Percentiles rank a stretch among this genome's conserved stretches.
Conservation (phyloP, 768 basidiomycete genomes). For the Rhodotorula kratochvilovae region DNA sequence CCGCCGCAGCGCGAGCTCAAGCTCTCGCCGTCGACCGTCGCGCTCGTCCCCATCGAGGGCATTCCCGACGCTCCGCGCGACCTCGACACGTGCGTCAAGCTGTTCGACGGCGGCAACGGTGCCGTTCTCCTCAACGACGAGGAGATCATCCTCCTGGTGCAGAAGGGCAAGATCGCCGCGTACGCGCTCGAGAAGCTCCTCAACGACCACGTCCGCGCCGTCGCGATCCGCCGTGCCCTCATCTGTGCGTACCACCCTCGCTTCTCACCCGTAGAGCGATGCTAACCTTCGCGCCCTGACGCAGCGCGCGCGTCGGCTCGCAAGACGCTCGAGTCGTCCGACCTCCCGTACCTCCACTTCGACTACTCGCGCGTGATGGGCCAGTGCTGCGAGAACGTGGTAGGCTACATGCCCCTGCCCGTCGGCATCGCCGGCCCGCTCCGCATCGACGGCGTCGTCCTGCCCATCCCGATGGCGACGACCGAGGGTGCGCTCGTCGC, state of each 20-base stretch:
- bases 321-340: conserved; percentile 73
- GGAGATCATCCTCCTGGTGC: conserved; percentile 79
- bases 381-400: conserved; percentile 97
- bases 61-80: conserved; percentile 32
- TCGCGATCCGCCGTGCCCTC: conserved; percentile 75
- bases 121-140: conserved; percentile 67
- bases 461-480: conserved; percentile 97
- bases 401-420: conserved; percentile 93
- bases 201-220: conserved; percentile 82
- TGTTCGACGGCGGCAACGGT: conserved; percentile 58
- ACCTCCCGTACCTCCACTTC: conserved; percentile 76
- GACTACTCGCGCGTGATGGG: conserved; percentile 92
- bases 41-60: conserved; percentile 33
- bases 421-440: conserved; percentile 95
- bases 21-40: conserved; percentile 38
- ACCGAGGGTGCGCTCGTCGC: conserved; percentile 99
- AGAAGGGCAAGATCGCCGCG: conserved; percentile 87
- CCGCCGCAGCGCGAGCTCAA: conserved; percentile 17
- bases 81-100: conserved; percentile 69
- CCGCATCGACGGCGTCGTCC: conserved; percentile 73
- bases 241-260: conserved; percentile 61
- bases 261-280: no score
- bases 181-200: conserved; percentile 93
- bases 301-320: conserved; percentile 78
- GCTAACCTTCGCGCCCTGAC: no score